Percentiles rank a stretch among this genome's conserved stretches.
Evolutionary conservation across 805 yeast species (phyloP).

Genomic region (Nadsonia fulvescens): DNA sequence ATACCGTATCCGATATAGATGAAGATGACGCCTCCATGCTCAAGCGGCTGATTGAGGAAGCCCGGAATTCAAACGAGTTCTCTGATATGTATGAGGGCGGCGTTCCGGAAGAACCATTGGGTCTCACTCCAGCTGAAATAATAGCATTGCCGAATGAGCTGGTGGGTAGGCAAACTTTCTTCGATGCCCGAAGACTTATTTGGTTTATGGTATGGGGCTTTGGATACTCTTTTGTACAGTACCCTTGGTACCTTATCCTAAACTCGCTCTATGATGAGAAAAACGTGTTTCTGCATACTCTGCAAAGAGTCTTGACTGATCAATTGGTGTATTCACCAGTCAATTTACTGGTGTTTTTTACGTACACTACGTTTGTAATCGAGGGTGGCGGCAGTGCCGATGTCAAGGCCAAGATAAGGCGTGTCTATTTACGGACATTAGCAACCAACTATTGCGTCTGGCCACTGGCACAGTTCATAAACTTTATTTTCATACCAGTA

Average conservation of each 20-base stretch:
- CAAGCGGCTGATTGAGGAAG: too few species aligned
- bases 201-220: conserved; percentile 84
- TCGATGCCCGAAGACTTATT: conserved; percentile 50
- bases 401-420: conserved; percentile 42
- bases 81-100: too few species aligned
- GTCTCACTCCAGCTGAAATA: too few species aligned
- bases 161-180: too few species aligned
- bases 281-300: conserved; percentile 54
- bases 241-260: conserved; percentile 74
- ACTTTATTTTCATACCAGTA: conserved; percentile 61
- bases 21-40: too few species aligned
- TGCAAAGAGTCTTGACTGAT: conserved; percentile 77
- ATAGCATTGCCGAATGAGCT: too few species aligned
- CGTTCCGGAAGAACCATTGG: too few species aligned
- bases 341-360: conserved; percentile 61
- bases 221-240: conserved; percentile 63
- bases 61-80: too few species aligned
- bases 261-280: conserved; percentile 63
- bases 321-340: conserved; percentile 82
- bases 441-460: conserved; percentile 69
- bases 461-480: conserved; percentile 73
- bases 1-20: too few species aligned
- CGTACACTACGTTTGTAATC: conserved; percentile 65
- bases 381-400: conserved; percentile 57
- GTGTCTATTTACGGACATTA: conserved; percentile 43